Evolutionary conservation across 1,139 yeast genomes (phyloP), one percentile per base, ranked within the genome.

Genomic region (Suhomyces atakaporum): DNA sequence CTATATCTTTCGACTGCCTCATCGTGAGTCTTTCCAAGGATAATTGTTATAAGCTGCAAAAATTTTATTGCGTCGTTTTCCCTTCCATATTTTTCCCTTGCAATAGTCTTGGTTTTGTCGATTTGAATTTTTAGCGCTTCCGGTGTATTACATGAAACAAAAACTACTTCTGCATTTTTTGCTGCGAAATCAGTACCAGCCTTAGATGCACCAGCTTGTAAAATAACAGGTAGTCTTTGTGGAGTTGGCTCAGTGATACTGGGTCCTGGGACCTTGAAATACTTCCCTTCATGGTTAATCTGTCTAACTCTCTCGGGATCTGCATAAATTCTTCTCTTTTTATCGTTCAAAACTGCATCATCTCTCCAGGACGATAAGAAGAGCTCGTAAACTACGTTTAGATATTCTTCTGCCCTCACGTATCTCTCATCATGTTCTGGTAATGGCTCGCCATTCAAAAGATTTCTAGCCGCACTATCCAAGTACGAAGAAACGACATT

Each of bases 151-250:
- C 53, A 53, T 11, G 63, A 59, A 16, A 69, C 51, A 48, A 71
- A 72, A 19, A 69, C 68, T 8, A 62, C 57, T 44, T 71, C 77
- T 7, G 72, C 76, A 47, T 69, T 65, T 44, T 63, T 63, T 13
- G 77, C 76, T 25, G 75, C 77, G 45, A 67, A 60, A 4, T 62
- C 62, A 34, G 57, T 58, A 20, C 77, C 77, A 24, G 63, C 63
- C 25, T 62, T 54, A 3, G 76, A 70, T 10, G 75, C 62, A 21
- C 78, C 78, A 2, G 77, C 77, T 48, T 72, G 77, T 30, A 71
- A 58, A 35, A 72, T 57, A 13, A 69, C 63, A 3, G 76, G 76
- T 14, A 70, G 50, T 51, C 74, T 63, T 41, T 69, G 75, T 10
- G 67, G 68, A 10, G 73, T 62, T 15, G 75, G 76, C 33, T 63